Conservation (phyloP, 139 green algal genomes). For the Picochlorum sp. region DNA sequence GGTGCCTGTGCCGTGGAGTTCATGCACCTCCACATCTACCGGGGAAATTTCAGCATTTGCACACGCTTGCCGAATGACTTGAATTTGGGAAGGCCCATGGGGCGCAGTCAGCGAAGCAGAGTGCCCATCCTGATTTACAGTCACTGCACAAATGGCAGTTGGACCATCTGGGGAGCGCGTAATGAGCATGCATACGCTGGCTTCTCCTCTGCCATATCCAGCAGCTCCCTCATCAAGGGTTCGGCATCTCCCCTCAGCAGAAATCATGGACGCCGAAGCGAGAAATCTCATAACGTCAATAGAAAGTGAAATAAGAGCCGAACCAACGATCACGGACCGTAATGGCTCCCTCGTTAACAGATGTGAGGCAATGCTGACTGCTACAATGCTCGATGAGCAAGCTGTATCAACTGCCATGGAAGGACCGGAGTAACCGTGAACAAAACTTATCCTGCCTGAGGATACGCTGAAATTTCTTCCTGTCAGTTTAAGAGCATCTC, state of each 20-base stretch:
- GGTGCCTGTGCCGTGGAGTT: slow-evolving; percentile 76
- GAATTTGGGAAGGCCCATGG: slow-evolving; percentile 77
- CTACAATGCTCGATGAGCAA: slow-evolving; percentile 62
- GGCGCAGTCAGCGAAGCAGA: slow-evolving; percentile 79
- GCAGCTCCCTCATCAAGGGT: slow-evolving; percentile 66
- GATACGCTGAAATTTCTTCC: slow-evolving; percentile 59
- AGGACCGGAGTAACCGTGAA: slow-evolving; percentile 53
- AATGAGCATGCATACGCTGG: slow-evolving; percentile 34
- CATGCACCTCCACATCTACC: slow-evolving; percentile 29
- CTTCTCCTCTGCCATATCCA: slow-evolving; percentile 74
- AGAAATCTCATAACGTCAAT: slow-evolving; percentile 47
- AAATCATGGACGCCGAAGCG: slow-evolving; percentile 51
- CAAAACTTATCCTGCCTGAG: slow-evolving; percentile 69
- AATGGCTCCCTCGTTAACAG: slow-evolving; percentile 21
- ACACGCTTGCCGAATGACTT: slow-evolving; percentile 55
- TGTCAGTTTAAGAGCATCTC: slow-evolving; percentile 31
- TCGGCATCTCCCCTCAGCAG: slow-evolving; percentile 68
- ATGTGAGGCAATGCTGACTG: slow-evolving; percentile 23
- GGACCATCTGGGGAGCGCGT: background rate
- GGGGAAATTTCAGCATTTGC: background rate
- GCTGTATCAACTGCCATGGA: slow-evolving; percentile 48
- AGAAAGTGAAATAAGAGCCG: slow-evolving; percentile 49
- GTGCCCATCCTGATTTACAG: slow-evolving; percentile 83
- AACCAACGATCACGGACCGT: slow-evolving; percentile 9
- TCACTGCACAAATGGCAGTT: slow-evolving; percentile 41